Conservation (phyloP, 345 rosid species). For the Angophora floribunda region DNA sequence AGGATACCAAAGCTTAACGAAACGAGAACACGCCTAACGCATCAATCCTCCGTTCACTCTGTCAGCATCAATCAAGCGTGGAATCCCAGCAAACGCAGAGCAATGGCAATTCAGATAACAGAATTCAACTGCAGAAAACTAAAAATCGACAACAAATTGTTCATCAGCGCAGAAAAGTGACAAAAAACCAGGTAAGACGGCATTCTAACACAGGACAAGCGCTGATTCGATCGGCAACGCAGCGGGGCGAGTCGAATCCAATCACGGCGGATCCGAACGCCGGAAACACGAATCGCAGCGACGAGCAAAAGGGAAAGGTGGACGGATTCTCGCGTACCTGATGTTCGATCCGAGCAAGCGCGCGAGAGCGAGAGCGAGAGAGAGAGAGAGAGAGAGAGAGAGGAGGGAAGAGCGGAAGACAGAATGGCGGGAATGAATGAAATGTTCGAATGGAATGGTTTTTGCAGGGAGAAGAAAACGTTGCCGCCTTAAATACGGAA, state of each 20-base stretch:
- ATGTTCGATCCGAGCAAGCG: neutral
- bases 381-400: neutral
- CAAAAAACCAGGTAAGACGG: neutral
- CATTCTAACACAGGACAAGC: neutral
- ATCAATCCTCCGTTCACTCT: neutral
- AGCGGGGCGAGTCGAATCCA: neutral
- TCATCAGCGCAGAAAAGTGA: neutral
- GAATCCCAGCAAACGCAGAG: neutral
- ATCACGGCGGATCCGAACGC: neutral
- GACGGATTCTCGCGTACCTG: neutral
- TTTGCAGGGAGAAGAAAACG: neutral
- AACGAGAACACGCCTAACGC: neutral
- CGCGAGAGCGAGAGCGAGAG: neutral
- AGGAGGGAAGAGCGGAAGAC: neutral
- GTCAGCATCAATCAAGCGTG: neutral
- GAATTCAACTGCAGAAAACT: neutral
- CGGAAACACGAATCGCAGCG: neutral
- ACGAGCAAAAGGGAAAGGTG: neutral
- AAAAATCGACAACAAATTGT: neutral
- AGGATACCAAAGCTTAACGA: neutral
- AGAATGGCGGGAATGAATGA: neutral
- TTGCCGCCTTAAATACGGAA: neutral
- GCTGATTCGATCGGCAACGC: neutral
- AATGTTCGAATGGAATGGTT: neutral
- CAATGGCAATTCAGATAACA: neutral